Conservation (phyloP, 2,329 filamentous ascomycete species). For the Xylariaceae sp. region DNA sequence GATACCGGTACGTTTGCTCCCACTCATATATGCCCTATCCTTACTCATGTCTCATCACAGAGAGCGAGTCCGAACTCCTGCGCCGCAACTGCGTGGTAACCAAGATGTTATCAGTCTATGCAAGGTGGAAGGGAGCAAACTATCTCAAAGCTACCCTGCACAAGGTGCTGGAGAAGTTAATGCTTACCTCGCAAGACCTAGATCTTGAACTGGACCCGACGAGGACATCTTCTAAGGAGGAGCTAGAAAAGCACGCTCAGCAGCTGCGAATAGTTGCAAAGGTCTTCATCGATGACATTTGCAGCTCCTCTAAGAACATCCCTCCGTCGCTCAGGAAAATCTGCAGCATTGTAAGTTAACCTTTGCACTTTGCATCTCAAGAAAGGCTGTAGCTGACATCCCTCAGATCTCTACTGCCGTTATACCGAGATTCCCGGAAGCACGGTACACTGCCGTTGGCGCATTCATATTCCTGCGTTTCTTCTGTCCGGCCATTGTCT, state of each 20-base stretch:
- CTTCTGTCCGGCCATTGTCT: constrained; percentile 67
- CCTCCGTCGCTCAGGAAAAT: constrained; percentile 61
- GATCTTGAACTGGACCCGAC: constrained; percentile 63
- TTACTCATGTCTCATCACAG: constrained; percentile 30
- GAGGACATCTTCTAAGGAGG: constrained; percentile 53
- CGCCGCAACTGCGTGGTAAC: constrained; percentile 66
- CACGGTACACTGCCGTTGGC: constrained; percentile 66
- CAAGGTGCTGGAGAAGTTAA: constrained; percentile 60
- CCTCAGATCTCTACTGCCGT: constrained; percentile 56
- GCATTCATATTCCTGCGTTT: constrained; percentile 67
- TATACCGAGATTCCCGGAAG: constrained; percentile 58
- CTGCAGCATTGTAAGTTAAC: constrained; percentile 55
- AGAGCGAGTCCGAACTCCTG: constrained; percentile 62
- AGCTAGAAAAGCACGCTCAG: constrained; percentile 59
- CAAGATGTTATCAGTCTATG: constrained; percentile 66
- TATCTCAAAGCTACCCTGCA: constrained; percentile 61
- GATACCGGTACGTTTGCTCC: constrained; percentile 47
- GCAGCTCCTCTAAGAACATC: constrained; percentile 55
- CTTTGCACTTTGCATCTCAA: background rate
- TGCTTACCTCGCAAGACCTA: constrained; percentile 61
- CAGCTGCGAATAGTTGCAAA: constrained; percentile 63
- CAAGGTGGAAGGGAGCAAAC: constrained; percentile 62
- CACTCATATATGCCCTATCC: background rate
- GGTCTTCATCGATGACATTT: constrained; percentile 67
- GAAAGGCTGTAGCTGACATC: constrained; percentile 11